Percentiles rank a stretch among this genome's conserved stretches.
Conservation (phyloP, 2,329 filamentous ascomycete species). For the Periglandula ipomoeae region DNA sequence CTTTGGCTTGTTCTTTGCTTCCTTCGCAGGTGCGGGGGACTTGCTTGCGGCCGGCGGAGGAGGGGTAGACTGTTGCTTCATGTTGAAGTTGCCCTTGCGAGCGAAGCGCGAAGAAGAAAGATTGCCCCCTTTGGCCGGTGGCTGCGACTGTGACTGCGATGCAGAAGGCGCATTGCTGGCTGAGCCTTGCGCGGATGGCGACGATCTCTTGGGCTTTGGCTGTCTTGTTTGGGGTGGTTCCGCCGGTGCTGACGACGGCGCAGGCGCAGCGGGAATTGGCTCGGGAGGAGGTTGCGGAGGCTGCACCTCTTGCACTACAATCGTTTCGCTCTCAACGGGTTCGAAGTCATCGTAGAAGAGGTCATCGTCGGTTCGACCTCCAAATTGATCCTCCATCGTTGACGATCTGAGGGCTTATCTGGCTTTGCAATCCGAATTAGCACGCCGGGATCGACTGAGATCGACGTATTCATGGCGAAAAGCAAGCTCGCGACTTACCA, state of each 20-base stretch:
- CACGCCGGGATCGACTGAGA: too few relatives aligned
- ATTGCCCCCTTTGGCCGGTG: slow-evolving; percentile 5
- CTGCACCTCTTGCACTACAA: slow-evolving; percentile 15
- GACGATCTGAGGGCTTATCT: not conserved
- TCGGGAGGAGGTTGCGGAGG: slow-evolving; percentile 11
- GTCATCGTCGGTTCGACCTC: slow-evolving; percentile 52
- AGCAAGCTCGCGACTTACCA: too few relatives aligned
- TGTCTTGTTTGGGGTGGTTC: slow-evolving; percentile 9
- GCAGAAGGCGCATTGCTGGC: slow-evolving; percentile 5
- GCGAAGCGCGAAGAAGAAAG: slow-evolving; percentile 10
- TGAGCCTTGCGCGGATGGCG: not conserved
- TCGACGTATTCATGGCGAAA: too few relatives aligned
- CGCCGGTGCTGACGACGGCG: slow-evolving; percentile 4
- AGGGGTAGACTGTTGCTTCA: slow-evolving; percentile 6
- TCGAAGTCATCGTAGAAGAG: slow-evolving; percentile 56
- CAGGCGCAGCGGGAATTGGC: slow-evolving; percentile 9
- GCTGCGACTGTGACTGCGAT: slow-evolving; percentile 6
- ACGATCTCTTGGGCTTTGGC: slow-evolving; percentile 5
- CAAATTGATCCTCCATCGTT: slow-evolving; percentile 51
- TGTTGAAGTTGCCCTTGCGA: slow-evolving; percentile 11
- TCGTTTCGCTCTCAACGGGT: slow-evolving; percentile 33
- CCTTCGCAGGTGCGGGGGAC: not conserved
- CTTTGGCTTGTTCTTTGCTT: not conserved
- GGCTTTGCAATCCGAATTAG: too few relatives aligned
- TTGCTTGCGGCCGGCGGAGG: slow-evolving; percentile 6